Evolutionary conservation across 164 flowering plant genomes (phyloP), one percentile per base, ranked within the genome.

Genomic region (Nymphaea thermarum): DNA sequence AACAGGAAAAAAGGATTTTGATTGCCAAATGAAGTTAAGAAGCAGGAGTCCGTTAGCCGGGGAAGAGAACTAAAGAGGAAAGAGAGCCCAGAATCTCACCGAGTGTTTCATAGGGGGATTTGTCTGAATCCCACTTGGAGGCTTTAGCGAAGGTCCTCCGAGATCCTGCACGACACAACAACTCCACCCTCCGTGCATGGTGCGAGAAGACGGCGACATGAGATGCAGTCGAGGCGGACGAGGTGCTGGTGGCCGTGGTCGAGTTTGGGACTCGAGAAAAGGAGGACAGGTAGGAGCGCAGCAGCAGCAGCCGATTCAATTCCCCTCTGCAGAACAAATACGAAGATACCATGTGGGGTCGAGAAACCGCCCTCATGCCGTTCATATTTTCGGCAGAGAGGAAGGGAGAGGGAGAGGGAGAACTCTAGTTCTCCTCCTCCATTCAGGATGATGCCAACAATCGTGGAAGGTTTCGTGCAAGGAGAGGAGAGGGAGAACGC

Each of bases 61-160:
- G 36, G 36, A 25, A 25, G 36, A 25, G 36, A 25, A 25, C 36
- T 25, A 25, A 1, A 61, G 25, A 36, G 5, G 10, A 6, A 42
- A 51, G 25, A 68, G n/a, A 14, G 16, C 12, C 36, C 42, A 43
- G 55, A 63, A 6, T 62, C 4, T 70, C 80, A 90, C 97, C 97
- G 2, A 91, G 88, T 17, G 87, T 87, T 47, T 88, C 89, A 47
- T 91, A 92, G 1, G 98, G 98, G 45, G 96, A 87, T 72, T 77
- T 89, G 62, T 78, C 79, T 2, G 83, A 81, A 4, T 74, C 71
- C 98, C 96, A 89, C 64, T 84, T 86, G 53, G 94, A 80, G n/a
- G 86, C 91, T 69, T 80, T 77, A 59, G 76, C 80, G 43, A 80
- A 62, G 15, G 82, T 84, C 65, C 88, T 81, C 78, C 87, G 76